Evolutionary conservation across 768 basidiomycete species (phyloP).

Genomic region (Tylopilus felleus): DNA sequence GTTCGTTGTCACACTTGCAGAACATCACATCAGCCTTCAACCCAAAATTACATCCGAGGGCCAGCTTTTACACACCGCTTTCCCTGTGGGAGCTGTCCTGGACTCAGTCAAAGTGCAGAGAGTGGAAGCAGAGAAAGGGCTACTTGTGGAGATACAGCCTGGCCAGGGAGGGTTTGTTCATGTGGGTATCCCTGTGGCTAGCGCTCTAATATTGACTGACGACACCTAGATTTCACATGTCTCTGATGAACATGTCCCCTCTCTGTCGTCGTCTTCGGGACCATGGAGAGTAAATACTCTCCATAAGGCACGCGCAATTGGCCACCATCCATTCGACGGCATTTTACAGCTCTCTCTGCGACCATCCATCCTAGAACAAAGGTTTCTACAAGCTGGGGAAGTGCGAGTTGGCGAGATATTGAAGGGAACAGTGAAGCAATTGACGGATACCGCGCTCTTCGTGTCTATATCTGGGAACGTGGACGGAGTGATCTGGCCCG

Average conservation of each 20-base stretch:
- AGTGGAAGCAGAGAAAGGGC: conserved; percentile 79
- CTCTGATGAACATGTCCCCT: conserved; percentile 85
- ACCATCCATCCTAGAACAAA: conserved; percentile 76
- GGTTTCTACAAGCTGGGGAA: conserved; percentile 79
- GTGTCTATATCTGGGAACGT: conserved; percentile 83
- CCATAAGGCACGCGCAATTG: conserved; percentile 85
- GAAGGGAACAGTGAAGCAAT: conserved; percentile 83
- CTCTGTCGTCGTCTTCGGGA: conserved; percentile 66
- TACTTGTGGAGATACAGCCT: conserved; percentile 63
- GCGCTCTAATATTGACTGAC: background rate
- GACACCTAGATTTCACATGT: conserved; percentile 80
- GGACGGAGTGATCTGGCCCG: conserved; percentile 91
- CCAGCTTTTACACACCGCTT: conserved; percentile 47
- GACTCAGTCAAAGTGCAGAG: conserved; percentile 69
- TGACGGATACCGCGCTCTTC: conserved; percentile 79
- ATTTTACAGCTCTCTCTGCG: conserved; percentile 85
- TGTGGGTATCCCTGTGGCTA: conserved; percentile 46
- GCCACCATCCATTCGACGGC: conserved; percentile 83
- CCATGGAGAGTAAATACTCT: conserved; percentile 77
- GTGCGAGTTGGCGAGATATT: conserved; percentile 82
- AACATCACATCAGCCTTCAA: conserved; percentile 63
- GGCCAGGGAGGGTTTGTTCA: conserved; percentile 81
- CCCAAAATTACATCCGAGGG: conserved; percentile 34
- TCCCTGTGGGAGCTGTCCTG: conserved; percentile 71
- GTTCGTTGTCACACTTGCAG: conserved; percentile 75